Evolutionary conservation across 345 rosid genomes (phyloP), one percentile per base, ranked within the genome.

Genomic region (Theobroma cacao): DNA sequence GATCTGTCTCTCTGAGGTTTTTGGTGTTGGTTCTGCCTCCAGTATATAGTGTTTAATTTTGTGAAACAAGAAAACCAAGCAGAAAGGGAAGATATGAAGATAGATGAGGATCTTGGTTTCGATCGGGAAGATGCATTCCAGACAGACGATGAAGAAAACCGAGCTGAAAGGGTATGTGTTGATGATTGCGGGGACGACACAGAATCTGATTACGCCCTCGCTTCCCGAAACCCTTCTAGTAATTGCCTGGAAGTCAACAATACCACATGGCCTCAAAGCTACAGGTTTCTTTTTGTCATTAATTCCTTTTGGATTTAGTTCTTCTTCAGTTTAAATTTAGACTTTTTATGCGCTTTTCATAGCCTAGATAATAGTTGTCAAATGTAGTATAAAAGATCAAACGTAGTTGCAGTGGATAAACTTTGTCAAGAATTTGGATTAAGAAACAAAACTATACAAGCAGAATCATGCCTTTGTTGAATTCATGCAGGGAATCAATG

Each of bases 141-240:
- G 20, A 92, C 94, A 0, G 98, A 95, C 60, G 98, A 94, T 14
- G 95, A 92, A 75, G 95, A 91, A 80, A 90, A 92, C 48, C 91
- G 81, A 74, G 98, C 95, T 3, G 90, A 89, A 33, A 82, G 85
- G 62, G 77, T 75, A 36, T 87, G 87, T 61, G 79, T 79, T 26
- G 84, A 82, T 7, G 89, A 81, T 18, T 80, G 75, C 33, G 88
- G 83, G 45, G 82, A 77, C 48, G 78, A 80, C 40, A 48, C 75
- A 1, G 91, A 84, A 24, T 82, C 89, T 0, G 94, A 87, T 56
- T 66, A 59, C 20, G 65, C 79, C 1, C 2, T 6, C 22, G 56
- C 66, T 11, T 75, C 84, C 0, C 63, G 6, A 41, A 77, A 47
- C 78, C 82, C 5, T 20, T 85, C 85, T 7, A 52, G 62, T n/a